Evolutionary conservation across 208 protist species (phyloP).

Genomic region (Acanthamoeba triangularis): DNA sequence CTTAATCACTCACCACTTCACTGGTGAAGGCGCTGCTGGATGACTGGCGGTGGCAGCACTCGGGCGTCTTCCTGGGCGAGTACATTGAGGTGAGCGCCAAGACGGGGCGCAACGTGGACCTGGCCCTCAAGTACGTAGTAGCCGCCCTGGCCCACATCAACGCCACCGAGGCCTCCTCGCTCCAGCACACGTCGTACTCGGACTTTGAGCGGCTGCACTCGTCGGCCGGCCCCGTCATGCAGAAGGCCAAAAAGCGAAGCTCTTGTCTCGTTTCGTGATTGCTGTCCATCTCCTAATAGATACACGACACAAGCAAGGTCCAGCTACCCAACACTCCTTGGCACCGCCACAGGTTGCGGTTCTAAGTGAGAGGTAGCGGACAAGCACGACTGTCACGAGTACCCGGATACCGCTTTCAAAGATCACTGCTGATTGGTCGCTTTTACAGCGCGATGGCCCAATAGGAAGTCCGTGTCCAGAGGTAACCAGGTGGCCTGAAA

Average conservation of each 20-base stretch:
- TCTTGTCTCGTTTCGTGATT: not conserved
- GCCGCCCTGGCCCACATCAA: not conserved
- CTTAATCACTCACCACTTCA: too few species aligned
- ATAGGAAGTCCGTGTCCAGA: too few species aligned
- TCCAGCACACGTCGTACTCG: not conserved
- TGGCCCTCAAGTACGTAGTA: conserved; percentile 20
- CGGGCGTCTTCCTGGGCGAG: conserved; percentile 11
- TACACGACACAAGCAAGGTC: too few species aligned
- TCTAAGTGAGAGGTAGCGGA: too few species aligned
- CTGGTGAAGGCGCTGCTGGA: not conserved
- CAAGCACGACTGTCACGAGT: too few species aligned
- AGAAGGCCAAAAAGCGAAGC: not conserved
- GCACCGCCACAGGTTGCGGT: too few species aligned
- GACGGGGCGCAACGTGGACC: conserved; percentile 49
- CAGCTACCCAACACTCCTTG: too few species aligned
- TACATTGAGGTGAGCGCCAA: conserved; percentile 61
- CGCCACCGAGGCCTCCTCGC: not conserved
- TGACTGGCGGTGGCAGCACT: conserved; percentile 43
- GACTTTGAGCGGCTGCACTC: not conserved
- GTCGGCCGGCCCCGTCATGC: not conserved
- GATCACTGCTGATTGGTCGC: too few species aligned
- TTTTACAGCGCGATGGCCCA: too few species aligned
- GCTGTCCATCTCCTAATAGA: too few species aligned
- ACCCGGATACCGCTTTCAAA: too few species aligned
- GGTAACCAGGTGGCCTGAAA: too few species aligned